A percentile compares a stretch with the other conserved stretches of the same genome.
phyloP scores from a whole-genome alignment of 108 stramenopile genomes.

The Skeletonema costatum region DNA sequence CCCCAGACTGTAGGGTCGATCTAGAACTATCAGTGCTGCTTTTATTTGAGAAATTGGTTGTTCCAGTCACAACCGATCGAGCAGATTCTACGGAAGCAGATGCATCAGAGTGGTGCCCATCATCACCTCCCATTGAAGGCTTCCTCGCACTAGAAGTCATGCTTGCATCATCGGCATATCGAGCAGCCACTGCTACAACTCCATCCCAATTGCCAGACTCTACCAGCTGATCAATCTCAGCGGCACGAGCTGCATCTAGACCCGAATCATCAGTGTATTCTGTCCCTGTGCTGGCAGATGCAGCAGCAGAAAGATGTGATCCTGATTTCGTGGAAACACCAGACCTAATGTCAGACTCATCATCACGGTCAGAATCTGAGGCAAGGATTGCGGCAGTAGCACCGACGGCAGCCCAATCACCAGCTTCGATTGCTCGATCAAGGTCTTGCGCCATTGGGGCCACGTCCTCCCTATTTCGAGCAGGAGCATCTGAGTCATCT shows the following conservation, averaged over 20 bases:
- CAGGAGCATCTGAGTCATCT: neutral
- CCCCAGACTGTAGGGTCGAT: neutral
- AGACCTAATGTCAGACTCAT: neutral
- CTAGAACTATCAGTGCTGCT: neutral
- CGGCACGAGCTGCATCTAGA: conserved; percentile 18
- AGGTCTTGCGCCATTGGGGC: conserved; percentile 51
- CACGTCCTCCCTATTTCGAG: neutral
- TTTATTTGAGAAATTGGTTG: neutral
- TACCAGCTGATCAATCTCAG: conserved; percentile 41
- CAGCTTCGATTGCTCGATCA: conserved; percentile 74
- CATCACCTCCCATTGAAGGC: neutral
- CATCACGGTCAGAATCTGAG: conserved; percentile 2
- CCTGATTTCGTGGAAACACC: neutral
- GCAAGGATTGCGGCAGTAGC: conserved; percentile 87
- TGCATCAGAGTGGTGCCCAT: neutral
- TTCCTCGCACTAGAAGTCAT: neutral
- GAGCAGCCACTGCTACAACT: conserved; percentile 47
- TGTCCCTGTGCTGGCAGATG: neutral
- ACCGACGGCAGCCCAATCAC: conserved; percentile 89
- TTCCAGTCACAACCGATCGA: neutral
- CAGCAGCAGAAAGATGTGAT: neutral
- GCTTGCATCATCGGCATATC: conserved; percentile 42
- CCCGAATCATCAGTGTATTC: neutral
- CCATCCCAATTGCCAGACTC: conserved; percentile 50
- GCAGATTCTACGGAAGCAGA: neutral